Evolutionary conservation across 139 green algal genomes (phyloP).

Genomic region (Ettlia oleoabundans): DNA sequence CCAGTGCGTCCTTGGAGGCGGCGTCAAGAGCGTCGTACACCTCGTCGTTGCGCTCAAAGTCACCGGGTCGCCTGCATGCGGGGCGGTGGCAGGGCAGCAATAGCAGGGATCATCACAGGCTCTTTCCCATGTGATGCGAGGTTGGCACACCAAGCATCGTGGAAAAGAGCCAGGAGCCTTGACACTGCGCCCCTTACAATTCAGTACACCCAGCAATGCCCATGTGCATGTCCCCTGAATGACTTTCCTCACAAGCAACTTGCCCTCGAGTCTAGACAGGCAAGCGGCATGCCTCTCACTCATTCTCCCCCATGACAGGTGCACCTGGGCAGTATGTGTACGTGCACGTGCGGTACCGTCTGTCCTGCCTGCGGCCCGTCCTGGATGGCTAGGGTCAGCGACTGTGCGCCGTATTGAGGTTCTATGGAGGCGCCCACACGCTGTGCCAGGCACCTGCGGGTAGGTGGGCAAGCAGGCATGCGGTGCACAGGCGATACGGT

Average conservation of each 20-base stretch:
- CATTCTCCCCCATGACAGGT: not conserved
- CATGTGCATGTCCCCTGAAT: too few species aligned
- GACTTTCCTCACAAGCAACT: too few species aligned
- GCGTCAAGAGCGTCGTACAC: conserved; percentile 84
- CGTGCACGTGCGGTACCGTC: conserved; percentile 96
- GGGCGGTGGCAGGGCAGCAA: not conserved
- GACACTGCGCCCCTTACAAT: too few species aligned
- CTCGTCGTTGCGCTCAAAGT: conserved; percentile 95
- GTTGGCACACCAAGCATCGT: too few species aligned
- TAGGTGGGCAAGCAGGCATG: not conserved
- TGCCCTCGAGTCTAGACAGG: too few species aligned
- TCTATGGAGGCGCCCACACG: conserved; percentile 67
- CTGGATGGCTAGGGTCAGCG: conserved; percentile 89
- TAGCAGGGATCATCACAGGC: too few species aligned
- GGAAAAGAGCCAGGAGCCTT: too few species aligned
- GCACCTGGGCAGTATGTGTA: conserved; percentile 93
- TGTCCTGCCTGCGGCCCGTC: conserved; percentile 85
- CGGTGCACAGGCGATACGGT: too few species aligned
- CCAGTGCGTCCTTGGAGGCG: conserved; percentile 17
- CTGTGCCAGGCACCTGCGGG: conserved; percentile 66
- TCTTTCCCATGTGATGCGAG: too few species aligned
- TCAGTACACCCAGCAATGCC: too few species aligned
- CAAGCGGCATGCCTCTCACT: not conserved
- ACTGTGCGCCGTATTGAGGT: conserved; percentile 63
- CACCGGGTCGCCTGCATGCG: conserved; percentile 44